Percentiles rank a stretch among this genome's conserved stretches.
These are phyloP conservation scores for Westerdykella aurantiaca DNA, from an alignment of 2,329 filamentous ascomycete genomes.

Conservation along the genomic window DNA sequence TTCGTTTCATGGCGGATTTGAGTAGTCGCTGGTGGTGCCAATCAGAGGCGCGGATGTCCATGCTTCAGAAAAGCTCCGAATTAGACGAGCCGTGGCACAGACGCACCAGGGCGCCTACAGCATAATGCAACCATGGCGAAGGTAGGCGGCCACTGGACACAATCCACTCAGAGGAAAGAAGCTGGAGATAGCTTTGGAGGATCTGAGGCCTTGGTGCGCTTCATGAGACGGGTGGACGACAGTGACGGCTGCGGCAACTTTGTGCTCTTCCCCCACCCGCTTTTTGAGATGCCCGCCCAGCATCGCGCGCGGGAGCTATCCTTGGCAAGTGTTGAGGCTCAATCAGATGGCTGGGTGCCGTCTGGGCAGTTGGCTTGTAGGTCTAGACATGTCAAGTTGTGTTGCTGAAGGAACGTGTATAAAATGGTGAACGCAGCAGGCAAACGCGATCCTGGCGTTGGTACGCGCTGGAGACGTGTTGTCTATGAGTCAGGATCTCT, in stretches of 20 bases:
- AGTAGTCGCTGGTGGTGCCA: constrained; percentile 36
- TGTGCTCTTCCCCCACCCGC: constrained; percentile 30
- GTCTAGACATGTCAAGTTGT: constrained; percentile 7
- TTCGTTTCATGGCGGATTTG: constrained; percentile 34
- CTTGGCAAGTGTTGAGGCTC: constrained; percentile 33
- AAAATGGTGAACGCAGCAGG: no score
- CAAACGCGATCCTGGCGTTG: neutral
- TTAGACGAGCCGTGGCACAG: constrained; percentile 26
- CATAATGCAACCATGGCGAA: constrained; percentile 17
- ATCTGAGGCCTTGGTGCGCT: constrained; percentile 19
- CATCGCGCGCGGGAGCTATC: constrained; percentile 37
- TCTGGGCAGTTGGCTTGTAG: constrained; percentile 6
- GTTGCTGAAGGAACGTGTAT: constrained; percentile 19
- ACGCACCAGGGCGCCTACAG: constrained; percentile 33
- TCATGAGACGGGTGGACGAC: constrained; percentile 24
- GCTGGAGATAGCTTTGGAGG: constrained; percentile 13
- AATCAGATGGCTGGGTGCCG: constrained; percentile 18
- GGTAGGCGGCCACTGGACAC: constrained; percentile 17
- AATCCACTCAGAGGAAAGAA: constrained; percentile 23
- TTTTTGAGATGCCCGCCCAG: constrained; percentile 22
- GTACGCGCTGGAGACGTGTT: neutral
- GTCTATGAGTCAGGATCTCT: no score
- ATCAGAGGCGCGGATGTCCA: constrained; percentile 24
- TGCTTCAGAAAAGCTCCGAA: constrained; percentile 31
- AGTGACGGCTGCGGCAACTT: constrained; percentile 22